These are phyloP conservation scores for Starmerella cellae DNA, from an alignment of 805 yeast genomes.

Conservation along the genomic window DNA sequence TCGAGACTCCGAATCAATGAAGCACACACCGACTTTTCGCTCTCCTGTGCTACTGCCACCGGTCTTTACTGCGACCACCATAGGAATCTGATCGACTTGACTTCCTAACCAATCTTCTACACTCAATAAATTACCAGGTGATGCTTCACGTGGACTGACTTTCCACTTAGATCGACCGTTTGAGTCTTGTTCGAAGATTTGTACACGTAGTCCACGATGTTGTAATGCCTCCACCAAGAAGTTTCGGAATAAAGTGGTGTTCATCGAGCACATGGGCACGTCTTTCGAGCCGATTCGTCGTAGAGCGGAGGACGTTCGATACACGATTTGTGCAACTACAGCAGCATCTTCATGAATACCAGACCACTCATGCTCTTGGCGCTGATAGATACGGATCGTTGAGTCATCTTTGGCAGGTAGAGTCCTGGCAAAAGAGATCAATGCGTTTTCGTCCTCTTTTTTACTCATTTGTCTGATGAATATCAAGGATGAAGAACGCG, in stretches of 20 bases:
- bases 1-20: slow-evolving; percentile 57
- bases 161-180: slow-evolving; percentile 36
- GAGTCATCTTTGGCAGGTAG: slow-evolving; percentile 17
- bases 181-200: slow-evolving; percentile 49
- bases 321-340: slow-evolving; percentile 68
- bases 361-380: slow-evolving; percentile 60
- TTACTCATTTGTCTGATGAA: slow-evolving; percentile 6
- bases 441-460: slow-evolving; percentile 33
- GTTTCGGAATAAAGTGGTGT: slow-evolving; percentile 57
- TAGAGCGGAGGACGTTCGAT: slow-evolving; percentile 69
- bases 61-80: slow-evolving; percentile 42
- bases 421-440: slow-evolving; percentile 22
- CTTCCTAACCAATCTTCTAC: slow-evolving; percentile 57
- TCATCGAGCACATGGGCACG: slow-evolving; percentile 44
- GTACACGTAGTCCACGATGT: slow-evolving; percentile 62
- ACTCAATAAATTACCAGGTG: slow-evolving; percentile 80
- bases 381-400: slow-evolving; percentile 58
- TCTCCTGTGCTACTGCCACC: slow-evolving; percentile 30
- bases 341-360: slow-evolving; percentile 65
- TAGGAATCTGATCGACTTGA: slow-evolving; percentile 35
- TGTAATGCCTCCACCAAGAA: slow-evolving; percentile 54
- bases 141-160: slow-evolving; percentile 42
- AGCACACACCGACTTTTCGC: slow-evolving; percentile 60
- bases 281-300: slow-evolving; percentile 33
- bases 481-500: neutral